Evolutionary conservation across 345 rosid genomes (phyloP), one percentile per base, ranked within the genome.

Genomic region (Passiflora organensis): DNA sequence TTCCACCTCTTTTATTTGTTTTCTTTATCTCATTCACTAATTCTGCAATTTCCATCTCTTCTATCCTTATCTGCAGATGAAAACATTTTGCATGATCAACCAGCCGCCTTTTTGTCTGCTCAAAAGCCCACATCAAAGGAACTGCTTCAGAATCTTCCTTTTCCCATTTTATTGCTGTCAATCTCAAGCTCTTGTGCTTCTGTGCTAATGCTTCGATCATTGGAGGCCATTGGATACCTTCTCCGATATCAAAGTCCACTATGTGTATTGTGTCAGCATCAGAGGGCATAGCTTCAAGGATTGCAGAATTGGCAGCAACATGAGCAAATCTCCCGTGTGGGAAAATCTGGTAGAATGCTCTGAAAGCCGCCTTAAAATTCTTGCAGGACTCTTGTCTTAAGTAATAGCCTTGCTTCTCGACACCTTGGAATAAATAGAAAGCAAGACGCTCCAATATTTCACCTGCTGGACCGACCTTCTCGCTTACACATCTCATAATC

Each of bases 241-340:
- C 77, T 5, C 80, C 71, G 9, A 80, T 48, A 37, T 76, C 80
- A 13, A 72, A 83, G 46, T 83, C 90, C 18, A 83, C 70, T 28
- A 83, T 19, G 50, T 60, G 82, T 14, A 76, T 23, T 4, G 52
- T 59, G 64, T 62, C 75, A 13, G 60, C 72, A 20, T 65, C 75
- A 2, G 46, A 34, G 0, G 82, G 80, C 21, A 68, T 58, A 25
- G 81, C 51, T 60, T 64, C 75, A 1, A 75, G 51, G 56, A 80
- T 71, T 16, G 82, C 71, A 0, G 78, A 68, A 56, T 80, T 80
- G 0, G 86, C 86, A 1, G 72, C 62, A 14, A 74, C 74, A 46
- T 83, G 89, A 41, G 86, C 79, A 21, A 78, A 72, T 45, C 76
- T 76, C 12, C 78, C 81, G 8, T 68, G 68, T 0, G 81, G 90